These are phyloP conservation scores for Crucihimalaya himalaica DNA, from an alignment of 345 rosid genomes.

Conservation along the genomic window DNA sequence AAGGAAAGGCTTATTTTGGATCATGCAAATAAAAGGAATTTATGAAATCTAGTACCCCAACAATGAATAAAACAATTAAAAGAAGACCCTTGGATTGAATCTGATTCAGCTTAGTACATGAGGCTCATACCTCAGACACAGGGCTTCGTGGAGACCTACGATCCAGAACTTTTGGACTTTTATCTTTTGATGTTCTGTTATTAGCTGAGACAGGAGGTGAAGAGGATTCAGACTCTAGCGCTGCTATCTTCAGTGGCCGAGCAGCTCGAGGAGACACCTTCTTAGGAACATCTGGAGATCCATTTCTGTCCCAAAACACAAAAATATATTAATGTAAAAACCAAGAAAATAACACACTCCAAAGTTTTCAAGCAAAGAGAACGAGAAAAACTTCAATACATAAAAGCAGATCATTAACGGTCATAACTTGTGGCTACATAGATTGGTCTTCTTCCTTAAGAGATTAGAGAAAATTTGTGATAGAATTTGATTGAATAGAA, in stretches of 20 bases:
- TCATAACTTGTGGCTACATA: not conserved
- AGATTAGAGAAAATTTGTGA: not conserved
- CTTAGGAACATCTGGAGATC: slow-evolving; percentile 67
- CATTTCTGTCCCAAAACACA: slow-evolving; percentile 48
- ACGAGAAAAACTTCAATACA: not conserved
- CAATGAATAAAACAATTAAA: not conserved
- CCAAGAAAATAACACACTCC: slow-evolving; percentile 17
- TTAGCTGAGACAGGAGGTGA: slow-evolving; percentile 54
- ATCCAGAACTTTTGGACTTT: slow-evolving; percentile 72
- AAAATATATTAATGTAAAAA: slow-evolving; percentile 12
- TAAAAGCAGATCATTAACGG: slow-evolving; percentile 1
- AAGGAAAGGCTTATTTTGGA: slow-evolving; percentile 29
- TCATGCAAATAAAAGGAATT: slow-evolving; percentile 35
- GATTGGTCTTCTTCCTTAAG: not conserved
- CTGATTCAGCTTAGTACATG: slow-evolving; percentile 20
- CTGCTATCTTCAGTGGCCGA: slow-evolving; percentile 64
- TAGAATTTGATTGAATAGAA: not conserved
- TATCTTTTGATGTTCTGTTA: slow-evolving; percentile 65
- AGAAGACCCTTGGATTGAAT: slow-evolving; percentile 19
- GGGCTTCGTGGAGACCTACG: slow-evolving; percentile 84
- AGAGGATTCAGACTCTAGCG: slow-evolving; percentile 55
- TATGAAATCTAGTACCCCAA: slow-evolving; percentile 8
- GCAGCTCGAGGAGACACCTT: slow-evolving; percentile 78
- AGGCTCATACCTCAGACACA: slow-evolving; percentile 63
- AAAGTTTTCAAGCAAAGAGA: slow-evolving; percentile 24